Conservation (phyloP, 441 rosid genomes). For the Hura crepitans region DNA sequence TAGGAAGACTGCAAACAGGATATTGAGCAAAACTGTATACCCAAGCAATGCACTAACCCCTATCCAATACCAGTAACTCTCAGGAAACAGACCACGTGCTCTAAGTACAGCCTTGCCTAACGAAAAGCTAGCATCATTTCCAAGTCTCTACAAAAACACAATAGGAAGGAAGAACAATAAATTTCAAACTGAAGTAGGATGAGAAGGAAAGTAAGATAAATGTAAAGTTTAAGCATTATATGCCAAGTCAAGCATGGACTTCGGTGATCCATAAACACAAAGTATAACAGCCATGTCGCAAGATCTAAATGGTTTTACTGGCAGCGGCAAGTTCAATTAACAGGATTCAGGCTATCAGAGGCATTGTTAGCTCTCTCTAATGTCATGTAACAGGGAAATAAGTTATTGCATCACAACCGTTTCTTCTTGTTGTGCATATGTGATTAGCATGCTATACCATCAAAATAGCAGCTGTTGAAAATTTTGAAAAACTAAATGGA, state of each 20-base stretch:
- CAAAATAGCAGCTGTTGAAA: slow-evolving; percentile 7
- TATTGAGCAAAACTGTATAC: slow-evolving; percentile 64
- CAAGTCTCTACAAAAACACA: slow-evolving; percentile 46
- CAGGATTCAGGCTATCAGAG: neutral
- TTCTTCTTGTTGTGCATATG: slow-evolving; percentile 3
- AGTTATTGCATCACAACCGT: neutral
- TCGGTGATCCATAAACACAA: neutral
- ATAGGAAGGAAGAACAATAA: slow-evolving; percentile 14
- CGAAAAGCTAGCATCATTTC: slow-evolving; percentile 39
- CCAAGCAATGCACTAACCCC: slow-evolving; percentile 90
- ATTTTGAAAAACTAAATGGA: slow-evolving; percentile 1
- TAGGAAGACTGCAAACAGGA: slow-evolving; percentile 71
- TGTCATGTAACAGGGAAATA: neutral
- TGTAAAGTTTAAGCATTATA: neutral
- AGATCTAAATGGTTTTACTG: neutral
- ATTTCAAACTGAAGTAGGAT: neutral
- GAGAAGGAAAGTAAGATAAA: neutral
- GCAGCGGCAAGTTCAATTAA: neutral
- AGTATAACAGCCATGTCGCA: neutral
- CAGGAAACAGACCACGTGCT: slow-evolving; percentile 70
- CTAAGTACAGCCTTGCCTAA: slow-evolving; percentile 65
- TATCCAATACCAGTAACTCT: slow-evolving; percentile 96
- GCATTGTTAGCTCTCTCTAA: neutral
- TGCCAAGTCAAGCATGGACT: neutral
- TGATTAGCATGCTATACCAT: slow-evolving; percentile 5